Evolutionary conservation across 305 asterid species (phyloP).

Genomic region (Nicotiana rustica): DNA sequence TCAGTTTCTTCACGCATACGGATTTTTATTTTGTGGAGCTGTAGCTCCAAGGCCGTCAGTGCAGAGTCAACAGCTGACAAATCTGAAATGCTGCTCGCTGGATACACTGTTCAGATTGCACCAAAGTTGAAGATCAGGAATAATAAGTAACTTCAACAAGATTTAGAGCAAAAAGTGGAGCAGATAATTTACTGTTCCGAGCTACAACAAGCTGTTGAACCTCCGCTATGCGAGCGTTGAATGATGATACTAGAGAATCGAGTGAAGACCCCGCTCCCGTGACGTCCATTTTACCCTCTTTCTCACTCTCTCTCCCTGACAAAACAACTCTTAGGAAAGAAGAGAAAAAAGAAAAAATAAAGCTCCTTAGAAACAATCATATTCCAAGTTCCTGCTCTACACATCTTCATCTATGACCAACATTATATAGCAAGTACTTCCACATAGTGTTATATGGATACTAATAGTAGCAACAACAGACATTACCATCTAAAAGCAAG

Average conservation of each 20-base stretch:
- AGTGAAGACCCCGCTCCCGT: slow-evolving; percentile 80
- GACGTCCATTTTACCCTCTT: slow-evolving; percentile 55
- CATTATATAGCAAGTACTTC: neutral
- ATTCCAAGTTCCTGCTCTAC: neutral
- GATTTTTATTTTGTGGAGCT: slow-evolving; percentile 75
- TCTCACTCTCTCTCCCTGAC: slow-evolving; percentile 13
- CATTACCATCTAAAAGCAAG: neutral
- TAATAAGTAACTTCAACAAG: neutral
- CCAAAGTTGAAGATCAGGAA: slow-evolving; percentile 20
- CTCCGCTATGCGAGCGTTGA: slow-evolving; percentile 79
- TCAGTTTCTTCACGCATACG: slow-evolving; percentile 80
- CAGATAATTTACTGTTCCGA: slow-evolving; percentile 67
- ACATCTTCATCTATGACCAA: slow-evolving; percentile 22
- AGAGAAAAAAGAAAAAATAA: neutral
- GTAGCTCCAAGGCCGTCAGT: slow-evolving; percentile 84
- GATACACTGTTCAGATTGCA: slow-evolving; percentile 67
- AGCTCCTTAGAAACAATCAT: neutral
- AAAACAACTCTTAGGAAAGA: slow-evolving; percentile 2
- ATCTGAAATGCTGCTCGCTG: slow-evolving; percentile 74
- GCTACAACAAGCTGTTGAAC: slow-evolving; percentile 90
- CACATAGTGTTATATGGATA: neutral
- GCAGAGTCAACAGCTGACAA: slow-evolving; percentile 78
- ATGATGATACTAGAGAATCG: slow-evolving; percentile 71
- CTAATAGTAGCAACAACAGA: neutral
- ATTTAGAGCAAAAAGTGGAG: slow-evolving; percentile 7